Evolutionary conservation across 331 rosid species (phyloP), one percentile per base, ranked within the genome.

Genomic region (Stylosanthes scabra): DNA sequence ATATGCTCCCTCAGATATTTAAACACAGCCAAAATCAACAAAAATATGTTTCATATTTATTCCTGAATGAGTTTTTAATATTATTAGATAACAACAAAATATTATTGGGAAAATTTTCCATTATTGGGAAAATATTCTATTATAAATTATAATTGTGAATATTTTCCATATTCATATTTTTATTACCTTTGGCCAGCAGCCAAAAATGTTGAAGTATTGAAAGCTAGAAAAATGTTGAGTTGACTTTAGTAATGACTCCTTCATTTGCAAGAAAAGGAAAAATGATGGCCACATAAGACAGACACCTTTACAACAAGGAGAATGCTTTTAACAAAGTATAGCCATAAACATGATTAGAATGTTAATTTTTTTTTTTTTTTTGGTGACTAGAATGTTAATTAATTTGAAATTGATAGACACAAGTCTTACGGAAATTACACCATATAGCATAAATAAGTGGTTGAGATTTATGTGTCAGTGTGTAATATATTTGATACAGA

Each of bases 211-310:
- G 37, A 31, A 31, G 4, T 31, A 31, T 31, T 31, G 5, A 31
- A 40, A 7, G 14, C n/a, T 55, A 39, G 37, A 69, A 69, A 55
- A 49, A 15, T 6, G 37, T 37, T 39, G 13, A 69, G 55, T 69
- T 69, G 74, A 70, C 74, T 56, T 40, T 16, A 50, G 31, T 50
- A 34, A 46, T n/a, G 31, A 14, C 54, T 66, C 39, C 45, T 29
- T 67, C 39, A 39, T 8, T 10, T 29, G 31, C 60, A 50, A 49
- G 7, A 6, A 8, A 47, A 37, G 6, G 15, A 1, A 20, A 46
- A 66, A 13, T 7, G 8, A 49, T 28, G 15, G 13, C 42, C 8
- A 27, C 44, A 46, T 12, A 45, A 65, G 28, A 25, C 3, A 41
- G 3, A 4, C 14, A 9, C 51, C 51, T 46, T 9, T 46, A 11